A percentile compares a stretch with the other conserved stretches of the same genome.
Evolutionary conservation across 805 yeast species (phyloP).

Genomic region (Tetrapisispora taiwanensis): DNA sequence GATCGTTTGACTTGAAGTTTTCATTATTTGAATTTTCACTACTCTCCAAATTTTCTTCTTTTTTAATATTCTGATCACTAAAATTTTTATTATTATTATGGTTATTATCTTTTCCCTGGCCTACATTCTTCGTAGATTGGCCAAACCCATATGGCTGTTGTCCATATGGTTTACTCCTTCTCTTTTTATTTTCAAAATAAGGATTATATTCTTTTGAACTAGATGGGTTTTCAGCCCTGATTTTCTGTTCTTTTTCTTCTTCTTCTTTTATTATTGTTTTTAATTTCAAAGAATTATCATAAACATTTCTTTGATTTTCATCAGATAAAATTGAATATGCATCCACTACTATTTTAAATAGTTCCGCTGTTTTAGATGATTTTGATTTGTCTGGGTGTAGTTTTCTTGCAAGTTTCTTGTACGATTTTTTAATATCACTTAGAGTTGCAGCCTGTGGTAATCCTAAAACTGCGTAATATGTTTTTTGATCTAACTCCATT

Average conservation of each 20-base stretch:
- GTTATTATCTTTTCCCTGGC: neutral
- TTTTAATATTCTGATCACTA: too few species aligned
- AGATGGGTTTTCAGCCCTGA: too few species aligned
- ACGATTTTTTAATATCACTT: conserved; percentile 57
- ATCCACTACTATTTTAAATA: conserved; percentile 24
- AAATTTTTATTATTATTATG: neutral
- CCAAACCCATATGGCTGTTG: conserved; percentile 30
- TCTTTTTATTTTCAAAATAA: neutral
- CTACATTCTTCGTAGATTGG: neutral
- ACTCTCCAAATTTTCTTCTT: too few species aligned
- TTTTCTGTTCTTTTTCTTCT: neutral
- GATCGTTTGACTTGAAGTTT: too few species aligned
- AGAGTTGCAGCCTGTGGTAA: conserved; percentile 18
- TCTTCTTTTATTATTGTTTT: neutral
- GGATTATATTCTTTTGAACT: too few species aligned
- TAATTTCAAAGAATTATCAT: neutral
- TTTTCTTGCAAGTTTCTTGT: conserved; percentile 58
- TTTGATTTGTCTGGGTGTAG: conserved; percentile 78
- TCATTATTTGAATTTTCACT: too few species aligned
- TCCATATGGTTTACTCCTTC: conserved; percentile 23
- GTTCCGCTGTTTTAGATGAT: conserved; percentile 24
- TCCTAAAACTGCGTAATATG: conserved; percentile 24
- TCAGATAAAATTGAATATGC: conserved; percentile 26
- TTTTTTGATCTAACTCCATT: conserved; percentile 22
- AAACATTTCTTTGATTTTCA: conserved; percentile 8